Evolutionary conservation across 2,329 filamentous ascomycete species (phyloP).

Genomic region (Trichophyton simii): DNA sequence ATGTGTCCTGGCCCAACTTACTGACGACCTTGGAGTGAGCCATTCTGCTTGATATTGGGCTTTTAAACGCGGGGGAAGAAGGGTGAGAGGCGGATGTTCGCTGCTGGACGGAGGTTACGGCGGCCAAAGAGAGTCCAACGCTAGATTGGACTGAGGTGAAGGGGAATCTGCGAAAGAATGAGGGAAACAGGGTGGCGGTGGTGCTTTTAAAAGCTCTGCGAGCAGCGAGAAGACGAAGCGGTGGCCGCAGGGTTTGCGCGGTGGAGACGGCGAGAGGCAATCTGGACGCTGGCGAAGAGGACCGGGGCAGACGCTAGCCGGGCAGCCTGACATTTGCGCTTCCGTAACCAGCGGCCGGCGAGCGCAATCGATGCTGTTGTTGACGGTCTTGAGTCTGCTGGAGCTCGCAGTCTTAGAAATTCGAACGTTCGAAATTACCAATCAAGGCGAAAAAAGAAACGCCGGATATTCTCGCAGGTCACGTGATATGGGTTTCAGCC

Average conservation of each 20-base stretch:
- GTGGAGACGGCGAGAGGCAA: neutral
- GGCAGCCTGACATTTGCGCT: neutral
- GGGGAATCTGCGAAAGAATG: constrained; percentile 55
- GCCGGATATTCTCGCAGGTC: neutral
- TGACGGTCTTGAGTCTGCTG: too few species aligned
- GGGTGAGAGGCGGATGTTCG: constrained; percentile 37
- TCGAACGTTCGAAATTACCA: constrained; percentile 4
- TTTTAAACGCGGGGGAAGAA: constrained; percentile 24
- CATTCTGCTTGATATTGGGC: constrained; percentile 36
- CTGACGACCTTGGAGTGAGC: constrained; percentile 92
- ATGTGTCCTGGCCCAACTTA: constrained; percentile 41
- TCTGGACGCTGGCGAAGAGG: neutral
- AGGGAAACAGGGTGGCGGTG: constrained; percentile 86
- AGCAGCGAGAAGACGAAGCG: neutral
- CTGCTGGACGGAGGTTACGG: constrained; percentile 55
- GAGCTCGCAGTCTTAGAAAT: neutral
- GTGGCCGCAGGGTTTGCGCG: neutral
- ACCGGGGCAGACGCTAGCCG: neutral
- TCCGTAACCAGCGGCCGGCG: too few species aligned
- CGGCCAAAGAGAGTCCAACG: constrained; percentile 58
- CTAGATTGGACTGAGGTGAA: constrained; percentile 56
- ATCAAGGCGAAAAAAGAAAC: neutral
- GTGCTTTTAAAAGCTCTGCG: constrained; percentile 4
- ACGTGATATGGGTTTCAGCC: constrained; percentile 1
- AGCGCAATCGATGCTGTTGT: too few species aligned